phyloP scores from a whole-genome alignment of 352 stramenopile species.

The Pythium utonaiense region DNA sequence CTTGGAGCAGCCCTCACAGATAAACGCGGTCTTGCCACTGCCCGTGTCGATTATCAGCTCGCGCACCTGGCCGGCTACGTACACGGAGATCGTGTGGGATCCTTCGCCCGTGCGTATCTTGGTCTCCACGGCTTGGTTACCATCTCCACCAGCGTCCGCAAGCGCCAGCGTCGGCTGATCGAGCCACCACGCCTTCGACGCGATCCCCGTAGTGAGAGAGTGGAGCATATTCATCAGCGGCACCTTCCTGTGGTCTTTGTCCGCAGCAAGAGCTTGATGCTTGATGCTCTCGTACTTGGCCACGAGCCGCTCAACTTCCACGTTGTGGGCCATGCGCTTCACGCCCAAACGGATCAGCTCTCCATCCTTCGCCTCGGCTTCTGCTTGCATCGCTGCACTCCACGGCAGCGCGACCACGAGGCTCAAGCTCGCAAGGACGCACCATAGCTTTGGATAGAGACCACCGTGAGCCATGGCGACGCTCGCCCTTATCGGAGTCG shows the following conservation, averaged over 20 bases:
- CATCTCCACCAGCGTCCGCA: neutral
- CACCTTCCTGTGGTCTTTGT: neutral
- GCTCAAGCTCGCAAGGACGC: neutral
- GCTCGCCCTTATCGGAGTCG: neutral
- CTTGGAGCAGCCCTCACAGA: slow-evolving; percentile 85
- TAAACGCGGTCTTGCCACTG: slow-evolving; percentile 94
- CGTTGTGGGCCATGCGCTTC: slow-evolving; percentile 10
- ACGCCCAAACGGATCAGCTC: slow-evolving; percentile 44
- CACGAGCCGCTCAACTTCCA: slow-evolving; percentile 16
- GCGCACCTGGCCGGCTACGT: slow-evolving; percentile 53
- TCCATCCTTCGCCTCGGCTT: neutral
- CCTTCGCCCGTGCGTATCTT: slow-evolving; percentile 44
- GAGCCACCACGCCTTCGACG: neutral
- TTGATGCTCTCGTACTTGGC: slow-evolving; percentile 7
- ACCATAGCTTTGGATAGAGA: neutral
- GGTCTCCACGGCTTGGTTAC: slow-evolving; percentile 34
- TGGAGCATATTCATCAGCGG: slow-evolving; percentile 6
- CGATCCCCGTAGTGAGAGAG: neutral
- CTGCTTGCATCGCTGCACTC: neutral
- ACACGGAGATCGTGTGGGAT: slow-evolving; percentile 70
- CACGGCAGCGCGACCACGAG: neutral
- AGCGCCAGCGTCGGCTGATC: neutral
- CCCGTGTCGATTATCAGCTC: slow-evolving; percentile 97
- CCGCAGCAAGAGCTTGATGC: neutral
- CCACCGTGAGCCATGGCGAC: neutral